phyloP scores from a whole-genome alignment of 495 filamentous ascomycete species.

The Entonaema liquescens region DNA sequence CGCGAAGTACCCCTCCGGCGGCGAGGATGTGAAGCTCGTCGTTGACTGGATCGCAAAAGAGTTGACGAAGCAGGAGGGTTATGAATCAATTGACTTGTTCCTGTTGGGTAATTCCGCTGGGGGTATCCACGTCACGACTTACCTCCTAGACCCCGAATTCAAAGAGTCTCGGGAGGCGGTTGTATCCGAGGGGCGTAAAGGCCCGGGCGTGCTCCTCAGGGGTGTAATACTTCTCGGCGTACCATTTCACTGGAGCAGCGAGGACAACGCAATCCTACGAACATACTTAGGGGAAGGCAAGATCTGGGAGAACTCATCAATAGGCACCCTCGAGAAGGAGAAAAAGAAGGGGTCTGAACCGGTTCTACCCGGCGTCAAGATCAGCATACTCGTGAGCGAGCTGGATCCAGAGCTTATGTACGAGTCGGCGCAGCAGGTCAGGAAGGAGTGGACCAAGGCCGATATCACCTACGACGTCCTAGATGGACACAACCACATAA shows the following conservation, averaged over 20 bases:
- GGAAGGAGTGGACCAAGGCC: constrained; percentile 41
- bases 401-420: constrained; percentile 51
- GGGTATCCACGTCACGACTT: constrained; percentile 52
- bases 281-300: constrained; percentile 46
- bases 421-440: constrained; percentile 45
- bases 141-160: constrained; percentile 45
- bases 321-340: constrained; percentile 45
- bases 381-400: constrained; percentile 49
- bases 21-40: constrained; percentile 50
- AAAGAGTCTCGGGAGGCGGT: constrained; percentile 38
- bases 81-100: constrained; percentile 48
- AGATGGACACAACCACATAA: constrained; percentile 57
- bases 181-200: constrained; percentile 21
- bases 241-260: constrained; percentile 48
- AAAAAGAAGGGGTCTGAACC: constrained; percentile 36
- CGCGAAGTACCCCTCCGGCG: constrained; percentile 50
- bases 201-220: constrained; percentile 43
- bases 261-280: constrained; percentile 35
- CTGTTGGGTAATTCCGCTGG: constrained; percentile 57
- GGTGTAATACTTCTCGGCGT: constrained; percentile 49
- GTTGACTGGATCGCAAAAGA: constrained; percentile 48
- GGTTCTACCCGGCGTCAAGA: constrained; percentile 39
- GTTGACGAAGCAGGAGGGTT: constrained; percentile 30
- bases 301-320: constrained; percentile 38
- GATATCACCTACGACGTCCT: constrained; percentile 46